These are phyloP conservation scores for Aureobasidium melanogenum DNA, from an alignment of 2,329 filamentous ascomycete species.

Conservation along the genomic window DNA sequence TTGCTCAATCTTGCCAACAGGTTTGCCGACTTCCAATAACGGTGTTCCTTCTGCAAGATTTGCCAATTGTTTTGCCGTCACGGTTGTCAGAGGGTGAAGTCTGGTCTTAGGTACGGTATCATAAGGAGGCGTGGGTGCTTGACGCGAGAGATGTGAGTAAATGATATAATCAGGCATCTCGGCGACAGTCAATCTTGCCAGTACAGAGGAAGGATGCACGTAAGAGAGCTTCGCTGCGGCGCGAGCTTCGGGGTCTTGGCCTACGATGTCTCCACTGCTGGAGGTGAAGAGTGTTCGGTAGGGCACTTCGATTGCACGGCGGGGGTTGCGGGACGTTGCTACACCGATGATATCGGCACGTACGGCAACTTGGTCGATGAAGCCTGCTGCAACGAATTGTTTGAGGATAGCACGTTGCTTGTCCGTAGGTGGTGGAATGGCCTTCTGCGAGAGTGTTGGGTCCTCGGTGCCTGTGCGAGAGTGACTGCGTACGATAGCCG, in stretches of 20 bases:
- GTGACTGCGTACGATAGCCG: conserved; percentile 57
- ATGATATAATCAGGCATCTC: conserved; percentile 83
- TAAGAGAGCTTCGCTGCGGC: conserved; percentile 62
- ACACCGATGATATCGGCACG: conserved; percentile 65
- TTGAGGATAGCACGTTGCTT: conserved; percentile 69
- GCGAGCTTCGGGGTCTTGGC: conserved; percentile 29
- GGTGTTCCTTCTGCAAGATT: conserved; percentile 77
- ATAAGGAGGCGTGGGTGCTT: conserved; percentile 32
- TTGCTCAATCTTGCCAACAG: conserved; percentile 67
- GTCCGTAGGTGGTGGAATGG: conserved; percentile 50
- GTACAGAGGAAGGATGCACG: conserved; percentile 75
- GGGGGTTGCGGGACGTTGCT: conserved; percentile 63
- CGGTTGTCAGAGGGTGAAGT: conserved; percentile 79
- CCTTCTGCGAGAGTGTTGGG: background rate
- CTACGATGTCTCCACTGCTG: conserved; percentile 27
- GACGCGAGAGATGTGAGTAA: conserved; percentile 75
- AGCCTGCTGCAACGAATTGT: conserved; percentile 84
- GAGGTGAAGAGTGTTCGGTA: conserved; percentile 79
- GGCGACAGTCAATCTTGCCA: conserved; percentile 57
- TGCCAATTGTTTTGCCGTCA: conserved; percentile 67
- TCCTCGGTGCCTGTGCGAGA: conserved; percentile 11
- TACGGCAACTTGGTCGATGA: conserved; percentile 90
- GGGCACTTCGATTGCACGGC: conserved; percentile 82
- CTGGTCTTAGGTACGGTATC: conserved; percentile 59
- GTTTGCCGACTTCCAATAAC: conserved; percentile 76